Evolutionary conservation across 306 rosid genomes (phyloP).

Genomic region (Quercus parvula): DNA sequence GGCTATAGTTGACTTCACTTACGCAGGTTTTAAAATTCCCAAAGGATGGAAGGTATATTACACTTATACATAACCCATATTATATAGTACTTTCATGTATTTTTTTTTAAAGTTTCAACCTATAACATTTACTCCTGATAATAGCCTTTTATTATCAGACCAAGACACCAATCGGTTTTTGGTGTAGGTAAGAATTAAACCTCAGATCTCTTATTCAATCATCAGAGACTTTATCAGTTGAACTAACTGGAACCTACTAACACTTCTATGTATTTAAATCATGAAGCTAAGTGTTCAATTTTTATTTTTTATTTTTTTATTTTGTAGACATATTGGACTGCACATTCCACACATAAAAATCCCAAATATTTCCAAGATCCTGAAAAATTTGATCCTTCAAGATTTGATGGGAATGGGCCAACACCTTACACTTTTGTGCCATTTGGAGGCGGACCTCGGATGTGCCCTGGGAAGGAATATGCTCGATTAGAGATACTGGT

Average conservation of each 20-base stretch:
- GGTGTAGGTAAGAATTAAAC: no score
- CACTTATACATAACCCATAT: not conserved
- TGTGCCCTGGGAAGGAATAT: slow-evolving; percentile 4
- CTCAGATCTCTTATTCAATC: fast-evolving
- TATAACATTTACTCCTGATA: no score
- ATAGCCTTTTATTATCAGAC: no score
- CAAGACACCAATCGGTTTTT: no score
- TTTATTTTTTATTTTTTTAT: no score
- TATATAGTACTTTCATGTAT: no score
- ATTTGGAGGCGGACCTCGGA: slow-evolving; percentile 24
- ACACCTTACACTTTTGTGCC: slow-evolving; percentile 19
- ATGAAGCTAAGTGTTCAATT: no score
- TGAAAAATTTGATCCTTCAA: slow-evolving; percentile 8
- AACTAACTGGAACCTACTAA: no score
- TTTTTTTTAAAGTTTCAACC: no score
- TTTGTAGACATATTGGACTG: slow-evolving; percentile 17
- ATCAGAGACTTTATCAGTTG: no score
- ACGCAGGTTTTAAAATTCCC: slow-evolving; percentile 15
- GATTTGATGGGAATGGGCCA: slow-evolving; percentile 25
- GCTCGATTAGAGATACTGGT: no score
- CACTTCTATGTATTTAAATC: no score
- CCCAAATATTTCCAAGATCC: not conserved
- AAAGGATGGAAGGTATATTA: slow-evolving; percentile 24
- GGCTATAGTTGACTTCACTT: not conserved
- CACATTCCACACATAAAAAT: slow-evolving; percentile 1